Base-by-base conservation (phyloP, 306 rosid species). In the Quillaja saponaria region DNA sequence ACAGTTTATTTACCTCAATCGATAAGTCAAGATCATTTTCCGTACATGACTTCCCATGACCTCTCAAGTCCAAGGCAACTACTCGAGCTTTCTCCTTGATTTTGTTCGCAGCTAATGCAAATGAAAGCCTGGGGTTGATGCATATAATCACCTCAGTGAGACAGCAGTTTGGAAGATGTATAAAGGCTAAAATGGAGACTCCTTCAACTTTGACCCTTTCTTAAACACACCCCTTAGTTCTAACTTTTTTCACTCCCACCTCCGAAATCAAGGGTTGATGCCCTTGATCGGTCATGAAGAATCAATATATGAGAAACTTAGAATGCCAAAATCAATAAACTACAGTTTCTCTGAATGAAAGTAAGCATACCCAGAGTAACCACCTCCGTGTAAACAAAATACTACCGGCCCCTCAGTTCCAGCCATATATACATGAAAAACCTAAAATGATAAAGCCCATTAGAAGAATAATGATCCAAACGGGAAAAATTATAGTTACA, bases 371-470 rank as follows among this genome's bases (percentile, higher is more conserved):
- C 98, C 98, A 35, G 90, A 86, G 74, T 77, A 88, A 50, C 98
- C 98, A 55, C 98, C 98, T 69, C 98, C 96, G 53, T 92, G 98
- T 34, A 92, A 81, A 77, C 94, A 92, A 68, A 92, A 84, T 14
- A 92, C 90, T 69, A 92, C 95, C 0, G 98, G 96, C 0, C 98
- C 98, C 76, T 92, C 98, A 37, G 82, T 82, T 86, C 98, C 96
- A 33, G 96, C 95, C 85, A 55, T 78, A 71, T 88, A 92, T 55
- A 92, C 82, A 84, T 92, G 98, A 78, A 92, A 92, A 5, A 86
- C 86, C 98, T 92, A 74, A 71, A 80, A 74, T 72, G 58, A 60
- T n/a, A 58, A 34, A 21, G 9, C 6, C 10, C 13, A 35, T 61
- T 25, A 42, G 56, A 64, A 67, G 44, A 33, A 57, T 17, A 8